These are phyloP conservation scores for Fusarium mangiferae DNA, from an alignment of 2,329 filamentous ascomycete genomes.

Conservation along the genomic window DNA sequence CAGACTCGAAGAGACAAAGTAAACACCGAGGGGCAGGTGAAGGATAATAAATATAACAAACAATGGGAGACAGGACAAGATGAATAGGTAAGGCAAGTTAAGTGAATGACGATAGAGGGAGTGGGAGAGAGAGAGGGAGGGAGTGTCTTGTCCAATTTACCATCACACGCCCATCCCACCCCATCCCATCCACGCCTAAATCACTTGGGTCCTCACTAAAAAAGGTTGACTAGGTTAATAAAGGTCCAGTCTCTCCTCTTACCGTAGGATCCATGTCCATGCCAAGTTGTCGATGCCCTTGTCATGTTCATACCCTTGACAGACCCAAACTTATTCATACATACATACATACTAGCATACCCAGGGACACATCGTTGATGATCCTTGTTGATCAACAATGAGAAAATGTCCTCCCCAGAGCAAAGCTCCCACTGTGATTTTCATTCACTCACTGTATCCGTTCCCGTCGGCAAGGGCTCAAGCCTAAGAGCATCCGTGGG, in stretches of 20 bases:
- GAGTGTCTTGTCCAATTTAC: slow-evolving; percentile 24
- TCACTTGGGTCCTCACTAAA: not conserved
- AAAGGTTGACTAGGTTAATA: not conserved
- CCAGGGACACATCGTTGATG: not conserved
- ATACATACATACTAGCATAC: not conserved
- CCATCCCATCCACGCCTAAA: not conserved
- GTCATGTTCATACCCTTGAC: slow-evolving; percentile 10
- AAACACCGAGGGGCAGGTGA: slow-evolving; percentile 22
- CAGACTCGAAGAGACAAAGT: not conserved
- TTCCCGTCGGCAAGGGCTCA: slow-evolving; percentile 18
- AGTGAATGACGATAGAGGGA: slow-evolving; percentile 35
- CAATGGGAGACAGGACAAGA: slow-evolving; percentile 14
- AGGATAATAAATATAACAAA: slow-evolving; percentile 41
- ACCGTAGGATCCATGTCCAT: slow-evolving; percentile 6
- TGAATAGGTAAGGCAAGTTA: not conserved
- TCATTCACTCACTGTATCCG: not conserved
- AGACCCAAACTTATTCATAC: not conserved
- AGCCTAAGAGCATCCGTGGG: not conserved
- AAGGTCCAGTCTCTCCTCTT: not conserved
- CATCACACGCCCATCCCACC: slow-evolving; percentile 16
- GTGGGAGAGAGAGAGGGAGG: slow-evolving; percentile 26
- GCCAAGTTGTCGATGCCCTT: not conserved
- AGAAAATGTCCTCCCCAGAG: not conserved
- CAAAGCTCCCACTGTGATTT: not conserved
- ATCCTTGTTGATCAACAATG: slow-evolving; percentile 7